Evolutionary conservation across 2,329 filamentous ascomycete species (phyloP), one percentile per base, ranked within the genome.

Genomic region (Teratosphaeria epicoccoides): DNA sequence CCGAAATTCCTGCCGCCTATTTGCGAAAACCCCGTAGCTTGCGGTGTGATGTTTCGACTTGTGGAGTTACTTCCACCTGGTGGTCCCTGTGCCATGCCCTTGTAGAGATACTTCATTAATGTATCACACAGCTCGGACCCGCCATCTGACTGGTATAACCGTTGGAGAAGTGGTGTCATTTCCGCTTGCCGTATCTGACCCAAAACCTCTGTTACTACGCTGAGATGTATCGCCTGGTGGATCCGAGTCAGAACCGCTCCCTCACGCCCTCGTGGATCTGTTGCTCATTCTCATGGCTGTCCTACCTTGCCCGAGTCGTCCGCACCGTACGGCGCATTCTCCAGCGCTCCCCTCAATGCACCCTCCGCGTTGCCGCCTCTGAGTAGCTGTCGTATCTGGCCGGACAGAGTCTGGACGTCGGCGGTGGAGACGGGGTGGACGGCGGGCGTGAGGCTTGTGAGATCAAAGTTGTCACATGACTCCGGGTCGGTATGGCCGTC

Each of bases 71-170:
- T 62, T 24, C 59, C 60, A 14, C 66, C 60, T 7, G 61, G 59
- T 20, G 59, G 53, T 17, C 63, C 58, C 54, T 73, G 69, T 47
- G 70, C 68, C 90, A 96, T 95, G 61, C 90, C 90, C 74, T 95
- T 95, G 65, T 81, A 96, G 83, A 96, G 76, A 73, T 96, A 98
- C 76, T 98, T 98, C 87, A 95, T 95, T 69, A 98, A 74, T 49
- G 91, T 88, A 70, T 98, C 93, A 60, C 95, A 74, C 55, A 87
- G 79, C 71, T 97, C 93, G 55, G 81, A 82, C 24, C 93, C 93
- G 55, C 87, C 87, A 48, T 86, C 81, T 10, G 84, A 82, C 54
- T 75, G 76, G 72, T 93, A 89, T 64, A 97, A 85, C 52, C 83
- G 81, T 71, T 84, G 82, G 60, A 98, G 76, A 64, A 97, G 82